Base-by-base conservation (phyloP, 169 alveolate species). In the Plasmodium malariae region DNA sequence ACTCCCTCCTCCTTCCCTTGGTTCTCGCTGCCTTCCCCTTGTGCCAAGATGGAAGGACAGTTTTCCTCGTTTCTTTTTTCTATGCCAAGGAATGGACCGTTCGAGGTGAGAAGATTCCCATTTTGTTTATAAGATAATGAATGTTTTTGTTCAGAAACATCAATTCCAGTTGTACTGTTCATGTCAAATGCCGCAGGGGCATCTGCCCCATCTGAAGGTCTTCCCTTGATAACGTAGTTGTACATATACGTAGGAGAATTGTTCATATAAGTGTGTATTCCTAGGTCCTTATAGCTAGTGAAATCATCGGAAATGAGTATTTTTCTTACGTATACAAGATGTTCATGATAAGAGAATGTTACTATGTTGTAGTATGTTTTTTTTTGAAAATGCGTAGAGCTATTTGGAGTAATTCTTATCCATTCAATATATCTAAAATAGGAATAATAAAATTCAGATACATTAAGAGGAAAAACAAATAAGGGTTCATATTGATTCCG, bases 381-480 rank as follows among this genome's bases (percentile, higher is more conserved):
- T 26, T 37, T 30, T 14, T 63, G 73, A 40, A 12, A 76, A 3
- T 30, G 7, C 17, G 68, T 40, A 6, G 3, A 30, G 17, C 63
- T 65, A 54, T 34, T 24, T 2, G 90, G 90, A 0, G 28, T 59
- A 2, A 74, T 32, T 21, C 45, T 36, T 7, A 86, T 63, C 96
- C 96, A 94, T 63, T 68, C 87, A 21, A 94, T 73, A 60, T 93
- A 71, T 60, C 96, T 87, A 69, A 90, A 91, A 49, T 95, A 36
- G 0, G 94, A 72, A 1, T 93, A 89, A 24, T 88, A 26, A 68
- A 72, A 80, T 54, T 87, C 95, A 0, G 95, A 63, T 0, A 93
- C 63, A 6, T 94, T 91, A n/a, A 94, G 28, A 24, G 96, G 96
- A 28, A 94, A 91, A 21, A 88, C 91, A 65, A 92, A 71, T 19